A percentile compares a stretch with the other conserved stretches of the same genome.
phyloP scores from a whole-genome alignment of 352 stramenopile genomes.

The Thalassiosira pacifica region DNA sequence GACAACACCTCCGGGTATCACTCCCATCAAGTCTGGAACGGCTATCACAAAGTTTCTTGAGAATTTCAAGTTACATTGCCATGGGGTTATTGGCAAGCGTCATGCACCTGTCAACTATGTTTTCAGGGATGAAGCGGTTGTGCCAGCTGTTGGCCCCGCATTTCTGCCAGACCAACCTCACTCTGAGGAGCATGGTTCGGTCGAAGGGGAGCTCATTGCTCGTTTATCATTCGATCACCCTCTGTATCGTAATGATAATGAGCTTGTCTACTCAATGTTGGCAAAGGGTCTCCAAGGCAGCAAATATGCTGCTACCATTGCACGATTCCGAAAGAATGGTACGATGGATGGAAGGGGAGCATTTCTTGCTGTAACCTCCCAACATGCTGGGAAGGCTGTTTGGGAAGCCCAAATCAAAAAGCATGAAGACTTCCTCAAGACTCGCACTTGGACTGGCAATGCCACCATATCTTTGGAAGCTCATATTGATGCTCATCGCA shows the following conservation, averaged over 20 bases:
- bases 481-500: conserved; percentile 12
- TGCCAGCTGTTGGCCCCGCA: neutral
- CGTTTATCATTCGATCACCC: conserved; percentile 40
- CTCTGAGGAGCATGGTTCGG: conserved; percentile 27
- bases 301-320: conserved; percentile 21
- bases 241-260: conserved; percentile 45
- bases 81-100: neutral
- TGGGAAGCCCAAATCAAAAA: conserved; percentile 31
- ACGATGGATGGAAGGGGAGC: conserved; percentile 38
- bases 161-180: conserved; percentile 14
- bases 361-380: conserved; percentile 21
- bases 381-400: conserved; percentile 50
- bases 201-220: conserved; percentile 39
- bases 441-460: conserved; percentile 37
- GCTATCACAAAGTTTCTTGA: conserved; percentile 2
- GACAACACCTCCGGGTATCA: neutral
- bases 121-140: neutral
- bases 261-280: neutral
- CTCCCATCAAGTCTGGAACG: neutral
- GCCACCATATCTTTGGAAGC: conserved; percentile 16
- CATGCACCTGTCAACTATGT: conserved; percentile 42
- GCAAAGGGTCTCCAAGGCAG: conserved; percentile 10
- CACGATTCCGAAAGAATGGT: conserved; percentile 8
- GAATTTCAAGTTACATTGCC: neutral
- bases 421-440: conserved; percentile 10